phyloP scores from a whole-genome alignment of 306 rosid genomes.

The Benincasa hispida region DNA sequence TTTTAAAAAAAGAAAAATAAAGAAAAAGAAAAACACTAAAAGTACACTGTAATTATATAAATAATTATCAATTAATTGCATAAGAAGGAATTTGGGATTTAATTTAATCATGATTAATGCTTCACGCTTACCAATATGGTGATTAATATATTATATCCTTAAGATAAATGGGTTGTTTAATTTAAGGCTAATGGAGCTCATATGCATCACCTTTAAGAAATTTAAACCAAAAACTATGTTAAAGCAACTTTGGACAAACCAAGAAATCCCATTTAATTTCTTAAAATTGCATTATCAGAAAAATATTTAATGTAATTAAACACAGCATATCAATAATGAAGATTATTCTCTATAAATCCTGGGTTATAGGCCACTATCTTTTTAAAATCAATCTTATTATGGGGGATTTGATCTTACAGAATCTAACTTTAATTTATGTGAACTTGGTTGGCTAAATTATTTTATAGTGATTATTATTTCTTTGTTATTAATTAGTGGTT shows the following conservation, averaged over 20 bases:
- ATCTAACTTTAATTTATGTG: neutral
- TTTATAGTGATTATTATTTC: neutral
- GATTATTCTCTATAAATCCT: neutral
- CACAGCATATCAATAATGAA: neutral
- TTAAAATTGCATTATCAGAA: neutral
- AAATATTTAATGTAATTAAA: neutral
- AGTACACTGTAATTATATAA: neutral
- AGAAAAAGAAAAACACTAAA: too few relatives aligned
- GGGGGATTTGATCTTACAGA: neutral
- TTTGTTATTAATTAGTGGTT: neutral
- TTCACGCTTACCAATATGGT: neutral
- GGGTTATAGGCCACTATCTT: neutral
- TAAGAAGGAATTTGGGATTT: neutral
- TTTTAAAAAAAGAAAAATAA: too few relatives aligned
- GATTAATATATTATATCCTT: neutral
- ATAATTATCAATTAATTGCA: neutral
- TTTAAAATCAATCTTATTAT: neutral
- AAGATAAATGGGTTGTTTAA: neutral
- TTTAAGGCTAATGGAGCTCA: neutral
- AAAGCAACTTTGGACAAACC: neutral
- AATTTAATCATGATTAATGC: neutral
- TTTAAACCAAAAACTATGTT: neutral
- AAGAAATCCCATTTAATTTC: neutral
- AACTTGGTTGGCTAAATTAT: slow-evolving; percentile 1
- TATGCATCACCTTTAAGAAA: neutral